A percentile compares a stretch with the other conserved stretches of the same genome.
Evolutionary conservation across 495 filamentous ascomycete genomes (phyloP).

Genomic region (Hypoxylon cercidicola): DNA sequence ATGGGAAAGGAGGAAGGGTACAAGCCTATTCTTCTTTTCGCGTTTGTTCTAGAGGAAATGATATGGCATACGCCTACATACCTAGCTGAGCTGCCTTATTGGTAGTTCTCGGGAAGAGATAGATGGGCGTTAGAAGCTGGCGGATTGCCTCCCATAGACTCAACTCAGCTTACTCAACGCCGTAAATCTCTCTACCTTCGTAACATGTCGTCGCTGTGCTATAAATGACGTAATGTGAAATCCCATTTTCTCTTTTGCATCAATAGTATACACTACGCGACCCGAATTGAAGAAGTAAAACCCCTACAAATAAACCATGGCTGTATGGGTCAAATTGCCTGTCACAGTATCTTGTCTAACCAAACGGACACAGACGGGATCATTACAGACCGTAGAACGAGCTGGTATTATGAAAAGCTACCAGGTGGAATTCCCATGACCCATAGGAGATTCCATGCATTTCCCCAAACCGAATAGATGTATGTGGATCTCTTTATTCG

Average conservation of each 20-base stretch:
- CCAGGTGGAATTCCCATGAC: constrained; percentile 40
- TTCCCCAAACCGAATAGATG: constrained; percentile 39
- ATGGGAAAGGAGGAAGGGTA: not conserved
- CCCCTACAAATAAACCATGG: not conserved
- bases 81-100: not conserved
- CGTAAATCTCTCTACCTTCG: not conserved
- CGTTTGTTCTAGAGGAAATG: not conserved
- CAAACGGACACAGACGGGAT: too few species aligned
- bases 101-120: not conserved
- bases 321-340: not conserved
- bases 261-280: not conserved
- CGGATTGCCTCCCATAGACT: constrained; percentile 26
- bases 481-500: constrained; percentile 24
- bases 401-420: constrained; percentile 45
- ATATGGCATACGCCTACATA: too few species aligned
- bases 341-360: too few species aligned
- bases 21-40: too few species aligned
- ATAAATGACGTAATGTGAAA: not conserved
- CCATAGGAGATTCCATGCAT: constrained; percentile 43
- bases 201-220: not conserved
- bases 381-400: constrained; percentile 36
- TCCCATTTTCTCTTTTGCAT: too few species aligned
- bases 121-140: constrained; percentile 12
- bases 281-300: not conserved
- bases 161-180: constrained; percentile 9